Evolutionary conservation across 2,329 filamentous ascomycete genomes (phyloP), one percentile per base, ranked within the genome.

Genomic region (Lasiodiplodia citricola): DNA sequence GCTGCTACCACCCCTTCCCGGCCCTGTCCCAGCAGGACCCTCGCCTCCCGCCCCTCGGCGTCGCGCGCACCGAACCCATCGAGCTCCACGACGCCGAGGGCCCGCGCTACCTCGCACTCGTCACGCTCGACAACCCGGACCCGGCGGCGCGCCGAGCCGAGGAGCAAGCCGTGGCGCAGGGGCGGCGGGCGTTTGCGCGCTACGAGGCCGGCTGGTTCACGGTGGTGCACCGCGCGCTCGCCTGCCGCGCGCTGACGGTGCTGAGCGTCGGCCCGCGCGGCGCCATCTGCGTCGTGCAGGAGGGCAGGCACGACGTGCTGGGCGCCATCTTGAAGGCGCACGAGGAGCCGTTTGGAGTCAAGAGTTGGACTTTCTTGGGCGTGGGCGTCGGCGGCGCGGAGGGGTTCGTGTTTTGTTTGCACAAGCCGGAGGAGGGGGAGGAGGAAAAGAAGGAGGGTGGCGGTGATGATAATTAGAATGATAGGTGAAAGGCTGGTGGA

Each of bases 211-310:
- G 23, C 16, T 35, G n/a, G 28, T 54, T 18, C 23, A 58, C 68
- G 52, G 31, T 69, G 25, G 23, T 55, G 28, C 38, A 66, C 38
- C 50, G 38, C 11, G 64, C 52, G 18, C 11, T 67, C 16, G 64
- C 31, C 5, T 14, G 37, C n/a, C 21, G 56, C 7, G 52, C 51
- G 38, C 47, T 70, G 31, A n/a, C 2, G 5, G 23, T 4, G 23
- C 16, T 70, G 55, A 65, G 50, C 21, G 21, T n/a, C n/a, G 69
- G 69, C 14, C 69, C 69, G 16, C 28, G 66, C 10, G 69, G 69
- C 21, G 60, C n/a, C n/a, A 55, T 68, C 18, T 70, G 60, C 51
- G 66, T 23, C 3, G 60, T 67, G 4, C 31, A 50, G 52, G 58
- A 52, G 16, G 69, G 51, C n/a, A 60, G 66, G 41, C 62, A 52